phyloP scores from a whole-genome alignment of 352 stramenopile genomes.

The Globisporangium barbulae region DNA sequence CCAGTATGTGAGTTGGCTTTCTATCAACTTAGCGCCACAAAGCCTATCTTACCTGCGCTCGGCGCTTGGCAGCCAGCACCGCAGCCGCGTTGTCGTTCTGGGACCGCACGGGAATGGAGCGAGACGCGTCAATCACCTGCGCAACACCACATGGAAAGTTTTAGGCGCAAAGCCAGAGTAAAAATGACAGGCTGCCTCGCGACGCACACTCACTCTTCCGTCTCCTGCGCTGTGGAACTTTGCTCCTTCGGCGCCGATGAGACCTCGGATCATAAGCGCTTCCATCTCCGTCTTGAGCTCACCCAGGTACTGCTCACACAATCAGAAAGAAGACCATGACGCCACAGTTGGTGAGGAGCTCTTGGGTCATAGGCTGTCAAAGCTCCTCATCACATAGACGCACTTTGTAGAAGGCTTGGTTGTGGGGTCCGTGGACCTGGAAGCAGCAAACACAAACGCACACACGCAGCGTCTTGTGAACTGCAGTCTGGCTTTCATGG shows the following conservation, averaged over 20 bases:
- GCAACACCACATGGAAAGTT: background rate
- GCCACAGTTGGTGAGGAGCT: background rate
- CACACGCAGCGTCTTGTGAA: background rate
- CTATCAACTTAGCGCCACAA: background rate
- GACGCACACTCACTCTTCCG: constrained; percentile 30
- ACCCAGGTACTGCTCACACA: constrained; percentile 35
- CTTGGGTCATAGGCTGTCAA: background rate
- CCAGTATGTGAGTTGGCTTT: background rate
- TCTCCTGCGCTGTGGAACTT: constrained; percentile 40
- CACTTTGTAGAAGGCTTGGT: constrained; percentile 59
- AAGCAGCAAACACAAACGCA: constrained; percentile 5
- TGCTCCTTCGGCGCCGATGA: constrained; percentile 41
- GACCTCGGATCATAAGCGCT: constrained; percentile 43
- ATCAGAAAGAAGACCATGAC: background rate
- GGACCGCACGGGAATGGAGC: constrained; percentile 19
- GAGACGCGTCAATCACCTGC: constrained; percentile 6
- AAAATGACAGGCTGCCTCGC: background rate
- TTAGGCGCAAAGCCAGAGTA: background rate
- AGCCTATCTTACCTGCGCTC: constrained; percentile 27
- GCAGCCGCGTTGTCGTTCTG: constrained; percentile 31
- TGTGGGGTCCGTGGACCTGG: constrained; percentile 48
- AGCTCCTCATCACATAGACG: background rate
- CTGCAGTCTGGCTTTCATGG: background rate
- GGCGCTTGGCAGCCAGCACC: constrained; percentile 35
- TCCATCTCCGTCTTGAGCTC: constrained; percentile 63